A percentile compares a stretch with the other conserved stretches of the same genome.
These are phyloP conservation scores for Boeremia lycopersici DNA, from an alignment of 2,329 filamentous ascomycete species.

Conservation along the genomic window DNA sequence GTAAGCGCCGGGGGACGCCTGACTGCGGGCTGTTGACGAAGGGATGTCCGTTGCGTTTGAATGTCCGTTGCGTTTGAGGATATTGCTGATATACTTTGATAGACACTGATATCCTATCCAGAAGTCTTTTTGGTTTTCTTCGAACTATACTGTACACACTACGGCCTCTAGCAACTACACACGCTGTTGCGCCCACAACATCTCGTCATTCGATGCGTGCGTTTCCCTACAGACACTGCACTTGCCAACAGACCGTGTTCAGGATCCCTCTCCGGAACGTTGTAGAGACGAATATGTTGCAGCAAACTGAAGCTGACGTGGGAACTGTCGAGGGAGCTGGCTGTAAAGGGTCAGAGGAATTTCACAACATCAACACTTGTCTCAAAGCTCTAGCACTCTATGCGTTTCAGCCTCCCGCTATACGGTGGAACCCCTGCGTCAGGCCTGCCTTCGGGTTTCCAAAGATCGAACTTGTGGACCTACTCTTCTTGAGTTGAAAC, in stretches of 20 bases:
- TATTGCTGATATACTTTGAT: background rate
- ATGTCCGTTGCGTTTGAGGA: constrained; percentile 3
- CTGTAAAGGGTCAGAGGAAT: background rate
- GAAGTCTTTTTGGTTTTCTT: background rate
- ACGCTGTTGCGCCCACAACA: background rate
- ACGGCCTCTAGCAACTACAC: background rate
- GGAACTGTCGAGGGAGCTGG: background rate
- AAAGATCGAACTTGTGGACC: background rate
- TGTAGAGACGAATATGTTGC: background rate
- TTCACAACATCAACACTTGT: background rate
- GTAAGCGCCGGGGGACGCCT: background rate
- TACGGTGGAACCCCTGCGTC: background rate
- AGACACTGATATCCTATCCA: background rate
- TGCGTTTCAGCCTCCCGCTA: background rate
- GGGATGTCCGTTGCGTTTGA: constrained; percentile 6
- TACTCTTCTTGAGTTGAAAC: background rate
- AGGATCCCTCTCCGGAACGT: background rate
- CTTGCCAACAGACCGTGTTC: background rate
- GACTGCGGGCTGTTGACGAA: constrained; percentile 1
- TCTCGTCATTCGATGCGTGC: background rate
- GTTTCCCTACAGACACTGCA: background rate
- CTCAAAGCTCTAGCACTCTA: background rate
- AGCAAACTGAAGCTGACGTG: background rate
- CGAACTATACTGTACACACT: background rate
- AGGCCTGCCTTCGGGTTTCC: background rate